A percentile compares a stretch with the other conserved stretches of the same genome.
Evolutionary conservation across 2,329 filamentous ascomycete genomes (phyloP).

Genomic region (Alternaria gaisen): DNA sequence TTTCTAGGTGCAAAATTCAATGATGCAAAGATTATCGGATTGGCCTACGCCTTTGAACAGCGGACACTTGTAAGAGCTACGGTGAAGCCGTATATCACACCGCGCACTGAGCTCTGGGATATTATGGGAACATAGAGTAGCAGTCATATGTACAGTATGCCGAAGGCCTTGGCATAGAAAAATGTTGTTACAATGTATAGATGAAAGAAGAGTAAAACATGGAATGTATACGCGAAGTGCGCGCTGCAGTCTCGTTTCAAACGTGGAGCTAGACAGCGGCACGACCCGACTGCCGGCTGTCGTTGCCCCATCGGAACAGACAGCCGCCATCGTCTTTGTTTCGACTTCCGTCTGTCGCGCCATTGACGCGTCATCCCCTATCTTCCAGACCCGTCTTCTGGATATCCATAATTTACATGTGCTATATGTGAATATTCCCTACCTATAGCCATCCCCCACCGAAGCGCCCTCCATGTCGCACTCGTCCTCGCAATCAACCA

Average conservation of each 20-base stretch:
- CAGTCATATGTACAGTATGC: too few relatives aligned
- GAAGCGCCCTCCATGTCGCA: neutral
- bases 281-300: slow-evolving; percentile 15
- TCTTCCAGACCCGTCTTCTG: neutral
- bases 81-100: neutral
- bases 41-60: neutral
- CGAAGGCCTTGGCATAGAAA: neutral
- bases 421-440: slow-evolving; percentile 12
- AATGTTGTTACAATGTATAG: neutral
- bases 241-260: slow-evolving; percentile 7
- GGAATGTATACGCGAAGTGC: slow-evolving; percentile 1
- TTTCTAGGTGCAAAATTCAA: neutral
- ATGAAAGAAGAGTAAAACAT: neutral
- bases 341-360: slow-evolving; percentile 9
- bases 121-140: neutral
- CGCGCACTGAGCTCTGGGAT: neutral
- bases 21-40: neutral
- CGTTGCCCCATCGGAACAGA: slow-evolving; percentile 4
- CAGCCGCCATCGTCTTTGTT: slow-evolving; percentile 6
- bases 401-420: slow-evolving; percentile 5
- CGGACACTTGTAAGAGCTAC: neutral
- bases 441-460: slow-evolving; percentile 10
- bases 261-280: slow-evolving; percentile 18
- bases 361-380: slow-evolving; percentile 10
- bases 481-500: slow-evolving; percentile 4